phyloP scores from a whole-genome alignment of 148 eudicot species.

The Arbutus unedo region DNA sequence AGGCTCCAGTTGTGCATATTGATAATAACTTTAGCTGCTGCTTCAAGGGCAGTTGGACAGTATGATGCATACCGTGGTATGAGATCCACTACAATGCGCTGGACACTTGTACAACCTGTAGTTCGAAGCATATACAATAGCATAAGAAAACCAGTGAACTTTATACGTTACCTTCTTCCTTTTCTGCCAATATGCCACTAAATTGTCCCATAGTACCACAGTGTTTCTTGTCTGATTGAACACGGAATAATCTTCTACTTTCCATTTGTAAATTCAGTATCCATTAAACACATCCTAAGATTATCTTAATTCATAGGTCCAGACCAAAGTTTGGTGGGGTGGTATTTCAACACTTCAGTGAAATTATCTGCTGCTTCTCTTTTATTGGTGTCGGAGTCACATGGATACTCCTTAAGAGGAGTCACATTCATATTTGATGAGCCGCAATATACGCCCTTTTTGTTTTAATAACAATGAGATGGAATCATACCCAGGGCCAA shows the following conservation, averaged over 20 bases:
- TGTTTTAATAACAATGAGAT: neutral
- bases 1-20: conserved; percentile 81
- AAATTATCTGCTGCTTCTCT: neutral
- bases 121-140: conserved; percentile 11
- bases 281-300: neutral
- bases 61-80: conserved; percentile 76
- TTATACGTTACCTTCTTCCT: neutral
- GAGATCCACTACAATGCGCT: conserved; percentile 67
- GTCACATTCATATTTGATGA: neutral
- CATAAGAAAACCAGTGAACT: neutral
- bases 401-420: neutral
- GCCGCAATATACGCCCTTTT: neutral
- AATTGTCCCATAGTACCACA: neutral
- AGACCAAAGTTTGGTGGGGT: neutral
- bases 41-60: conserved; percentile 97
- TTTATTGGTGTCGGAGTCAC: neutral
- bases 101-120: conserved; percentile 80
- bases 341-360: neutral
- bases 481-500: neutral
- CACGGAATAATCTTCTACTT: neutral
- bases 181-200: neutral
- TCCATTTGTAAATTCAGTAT: neutral
- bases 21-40: conserved; percentile 77
- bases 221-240: neutral
- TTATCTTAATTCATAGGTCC: neutral